Evolutionary conservation across 2,329 filamentous ascomycete species (phyloP).

Genomic region (Pseudocercospora crystallina): DNA sequence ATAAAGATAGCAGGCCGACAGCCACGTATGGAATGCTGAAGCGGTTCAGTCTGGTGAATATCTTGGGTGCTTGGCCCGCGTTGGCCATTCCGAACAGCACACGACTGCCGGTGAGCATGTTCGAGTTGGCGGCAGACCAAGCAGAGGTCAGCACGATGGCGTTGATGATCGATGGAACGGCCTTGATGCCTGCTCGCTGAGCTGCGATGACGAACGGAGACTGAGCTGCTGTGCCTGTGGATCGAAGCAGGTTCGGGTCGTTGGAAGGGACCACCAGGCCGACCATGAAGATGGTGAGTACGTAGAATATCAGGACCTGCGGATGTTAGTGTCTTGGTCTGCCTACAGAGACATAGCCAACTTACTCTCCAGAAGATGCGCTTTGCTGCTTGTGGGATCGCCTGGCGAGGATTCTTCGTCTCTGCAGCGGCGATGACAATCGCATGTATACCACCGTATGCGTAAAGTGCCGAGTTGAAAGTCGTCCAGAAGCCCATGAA

Average conservation of each 20-base stretch:
- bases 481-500: constrained; percentile 22
- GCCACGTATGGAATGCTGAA: constrained; percentile 21
- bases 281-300: constrained; percentile 28
- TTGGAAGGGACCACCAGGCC: constrained; percentile 33
- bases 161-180: constrained; percentile 66
- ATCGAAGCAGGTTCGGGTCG: constrained; percentile 32
- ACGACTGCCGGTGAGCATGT: constrained; percentile 20
- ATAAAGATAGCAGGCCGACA: constrained; percentile 15
- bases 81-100: constrained; percentile 24
- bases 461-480: constrained; percentile 27
- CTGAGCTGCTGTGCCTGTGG: constrained; percentile 31
- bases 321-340: too few relatives aligned
- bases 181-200: constrained; percentile 58
- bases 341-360: too few relatives aligned
- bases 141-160: constrained; percentile 63
- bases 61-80: constrained; percentile 51
- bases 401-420: constrained; percentile 51
- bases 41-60: constrained; percentile 30
- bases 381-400: constrained; percentile 34
- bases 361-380: constrained; percentile 33
- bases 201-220: constrained; percentile 67
- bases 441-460: constrained; percentile 62
- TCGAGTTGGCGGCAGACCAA: constrained; percentile 58
- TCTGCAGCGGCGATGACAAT: constrained; percentile 58
- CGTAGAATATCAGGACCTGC: constrained; percentile 21